Evolutionary conservation across 495 filamentous ascomycete genomes (phyloP), one percentile per base, ranked within the genome.

Genomic region (Neurospora sp.): DNA sequence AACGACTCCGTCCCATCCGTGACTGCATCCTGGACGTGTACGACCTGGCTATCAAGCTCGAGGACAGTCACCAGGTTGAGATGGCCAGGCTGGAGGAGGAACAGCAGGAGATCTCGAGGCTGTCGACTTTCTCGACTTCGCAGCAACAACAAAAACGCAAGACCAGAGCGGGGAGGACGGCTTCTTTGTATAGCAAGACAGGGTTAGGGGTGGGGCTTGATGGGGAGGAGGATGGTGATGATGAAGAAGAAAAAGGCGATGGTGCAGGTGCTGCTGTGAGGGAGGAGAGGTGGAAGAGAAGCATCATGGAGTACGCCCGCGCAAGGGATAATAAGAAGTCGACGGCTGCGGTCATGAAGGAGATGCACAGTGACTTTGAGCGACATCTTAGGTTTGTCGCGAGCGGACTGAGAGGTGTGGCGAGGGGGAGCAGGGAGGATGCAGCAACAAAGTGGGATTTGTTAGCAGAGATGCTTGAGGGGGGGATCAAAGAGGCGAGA

Each of bases 1-100:
- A 84, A 5, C 89, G 89, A 74, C 82, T 93, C 17, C 79, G 84
- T 19, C 89, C 90, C 0, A 90, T 94, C 59, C 86, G 89, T 71
- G 84, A 92, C 75, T 86, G 86, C 28, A 88, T 93, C 38, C 82
- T 92, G 34, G 87, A 89, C 37, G 81, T 94, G 0, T 86, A 94
- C 7, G 87, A 90, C 73, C 80, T 90, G 31, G 77, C 84, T 0
- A 82, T 88, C 71, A 81, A 81, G 69, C 82, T 89, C n/a, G 84
- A 84, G 17, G 83, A 86, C 45, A 82, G 82, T 0, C 86, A 82
- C 39, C 77, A 80, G 7, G 75, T 76, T 1, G 83, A 87, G 71
- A 78, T 77, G 71, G 82, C 78, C 34, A 80, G 79, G 40, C 76
- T 80, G 19, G 75, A 78, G 15, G 82, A 84, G 70, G 83, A 85